These are phyloP conservation scores for Claviceps citrina DNA, from an alignment of 2,329 filamentous ascomycete species.

Conservation along the genomic window DNA sequence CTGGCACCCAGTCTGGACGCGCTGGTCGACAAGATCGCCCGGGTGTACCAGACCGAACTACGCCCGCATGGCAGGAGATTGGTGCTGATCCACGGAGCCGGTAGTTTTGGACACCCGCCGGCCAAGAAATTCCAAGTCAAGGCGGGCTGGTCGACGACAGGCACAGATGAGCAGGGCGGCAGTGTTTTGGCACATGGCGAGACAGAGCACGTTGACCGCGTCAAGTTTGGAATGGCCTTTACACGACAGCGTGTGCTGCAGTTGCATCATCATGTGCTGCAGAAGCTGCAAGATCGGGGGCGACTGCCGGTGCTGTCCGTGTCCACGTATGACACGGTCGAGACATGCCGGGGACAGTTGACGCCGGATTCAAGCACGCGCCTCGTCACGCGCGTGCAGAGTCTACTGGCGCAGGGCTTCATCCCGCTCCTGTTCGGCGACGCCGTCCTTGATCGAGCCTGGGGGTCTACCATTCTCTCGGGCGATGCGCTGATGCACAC, in stretches of 20 bases:
- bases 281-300: neutral
- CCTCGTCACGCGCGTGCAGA: neutral
- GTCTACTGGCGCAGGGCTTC: constrained; percentile 1
- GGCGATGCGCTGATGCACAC: constrained; percentile 4
- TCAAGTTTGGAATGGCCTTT: constrained; percentile 3
- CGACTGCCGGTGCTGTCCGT: constrained; percentile 3
- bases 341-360: constrained; percentile 1
- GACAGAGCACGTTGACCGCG: neutral
- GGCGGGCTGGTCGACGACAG: neutral
- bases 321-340: constrained; percentile 4
- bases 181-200: too few species aligned
- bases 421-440: constrained; percentile 4
- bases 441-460: constrained; percentile 1
- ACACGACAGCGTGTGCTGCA: constrained; percentile 1
- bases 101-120: constrained; percentile 3
- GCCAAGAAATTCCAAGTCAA: constrained; percentile 2
- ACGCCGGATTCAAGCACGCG: neutral
- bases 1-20: neutral
- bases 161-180: neutral
- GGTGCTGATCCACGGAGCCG: constrained; percentile 3
- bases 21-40: neutral
- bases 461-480: constrained; percentile 3
- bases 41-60: neutral
- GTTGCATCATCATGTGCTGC: constrained; percentile 3
- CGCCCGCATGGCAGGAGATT: neutral